Evolutionary conservation across 1,139 yeast species (phyloP).

Genomic region (Ogataea hybrid): DNA sequence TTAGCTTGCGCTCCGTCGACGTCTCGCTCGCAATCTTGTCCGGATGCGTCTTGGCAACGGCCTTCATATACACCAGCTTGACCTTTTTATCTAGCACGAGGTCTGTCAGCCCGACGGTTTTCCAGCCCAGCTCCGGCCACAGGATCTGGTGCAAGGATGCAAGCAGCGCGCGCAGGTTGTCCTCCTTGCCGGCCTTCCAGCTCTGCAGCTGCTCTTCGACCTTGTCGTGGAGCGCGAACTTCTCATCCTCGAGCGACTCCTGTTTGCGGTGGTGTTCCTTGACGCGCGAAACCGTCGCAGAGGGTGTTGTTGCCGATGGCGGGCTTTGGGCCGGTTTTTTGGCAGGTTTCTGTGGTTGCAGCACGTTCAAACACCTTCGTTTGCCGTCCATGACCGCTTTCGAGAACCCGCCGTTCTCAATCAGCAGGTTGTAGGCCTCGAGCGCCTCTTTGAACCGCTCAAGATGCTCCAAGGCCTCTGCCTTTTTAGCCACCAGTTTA

Average conservation of each 20-base stretch:
- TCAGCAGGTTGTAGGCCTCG: slow-evolving; percentile 54
- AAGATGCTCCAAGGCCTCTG: slow-evolving; percentile 78
- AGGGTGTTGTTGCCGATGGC: slow-evolving; percentile 16
- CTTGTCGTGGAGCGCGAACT: slow-evolving; percentile 56
- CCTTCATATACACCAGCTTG: slow-evolving; percentile 84
- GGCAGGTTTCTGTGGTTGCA: slow-evolving; percentile 41
- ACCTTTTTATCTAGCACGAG: slow-evolving; percentile 90
- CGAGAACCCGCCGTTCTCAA: slow-evolving; percentile 66
- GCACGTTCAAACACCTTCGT: slow-evolving; percentile 67
- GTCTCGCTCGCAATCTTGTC: slow-evolving; percentile 67
- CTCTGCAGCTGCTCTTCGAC: slow-evolving; percentile 51
- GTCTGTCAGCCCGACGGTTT: slow-evolving; percentile 64
- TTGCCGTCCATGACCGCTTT: slow-evolving; percentile 75
- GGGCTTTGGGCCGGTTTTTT: slow-evolving; percentile 25
- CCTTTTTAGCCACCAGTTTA: slow-evolving; percentile 66
- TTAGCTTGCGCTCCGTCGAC: slow-evolving; percentile 69
- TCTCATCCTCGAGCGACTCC: slow-evolving; percentile 53
- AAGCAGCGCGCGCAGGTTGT: slow-evolving; percentile 71
- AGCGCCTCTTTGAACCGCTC: slow-evolving; percentile 71
- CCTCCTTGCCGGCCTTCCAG: slow-evolving; percentile 79
- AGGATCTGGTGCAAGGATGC: slow-evolving; percentile 63
- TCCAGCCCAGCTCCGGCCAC: slow-evolving; percentile 63
- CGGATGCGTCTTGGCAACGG: slow-evolving; percentile 91
- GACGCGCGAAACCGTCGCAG: slow-evolving; percentile 42
- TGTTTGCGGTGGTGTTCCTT: slow-evolving; percentile 47